These are phyloP conservation scores for Ceratobasidium sp. DNA, from an alignment of 1,284 basidiomycete genomes.

Conservation along the genomic window DNA sequence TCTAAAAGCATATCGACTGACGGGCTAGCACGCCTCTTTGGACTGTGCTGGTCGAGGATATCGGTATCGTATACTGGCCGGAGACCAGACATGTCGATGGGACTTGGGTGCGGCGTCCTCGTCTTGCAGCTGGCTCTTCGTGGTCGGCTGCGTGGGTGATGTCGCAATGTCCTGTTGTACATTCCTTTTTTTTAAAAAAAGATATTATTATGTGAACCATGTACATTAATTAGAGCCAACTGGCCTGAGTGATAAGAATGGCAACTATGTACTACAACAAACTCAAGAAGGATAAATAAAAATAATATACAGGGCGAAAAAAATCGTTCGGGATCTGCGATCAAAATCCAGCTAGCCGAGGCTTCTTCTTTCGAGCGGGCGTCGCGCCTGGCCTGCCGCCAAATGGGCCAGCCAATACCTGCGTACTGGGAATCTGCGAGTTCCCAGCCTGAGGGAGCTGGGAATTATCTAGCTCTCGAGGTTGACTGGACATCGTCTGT, in stretches of 20 bases:
- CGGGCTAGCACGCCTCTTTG: conserved; percentile 68
- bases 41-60: conserved; percentile 79
- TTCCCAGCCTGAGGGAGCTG: conserved; percentile 52
- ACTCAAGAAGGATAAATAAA: not conserved
- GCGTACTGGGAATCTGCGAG: conserved; percentile 63
- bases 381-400: conserved; percentile 61
- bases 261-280: not conserved
- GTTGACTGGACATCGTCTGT: conserved; percentile 21
- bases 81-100: conserved; percentile 71
- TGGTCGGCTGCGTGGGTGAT: conserved; percentile 66
- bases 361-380: conserved; percentile 55
- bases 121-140: conserved; percentile 63
- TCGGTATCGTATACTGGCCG: conserved; percentile 83
- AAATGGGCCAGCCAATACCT: conserved; percentile 72
- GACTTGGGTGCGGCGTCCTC: conserved; percentile 85
- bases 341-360: conserved; percentile 24
- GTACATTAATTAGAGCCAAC: not conserved
- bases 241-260: too few species aligned
- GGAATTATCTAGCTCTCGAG: conserved; percentile 47
- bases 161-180: conserved; percentile 90
- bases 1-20: conserved; percentile 86
- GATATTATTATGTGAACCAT: not conserved
- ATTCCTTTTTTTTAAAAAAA: conserved; percentile 52
- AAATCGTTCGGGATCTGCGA: not conserved
- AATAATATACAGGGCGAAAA: conserved; percentile 29